A percentile compares a stretch with the other conserved stretches of the same genome.
These are phyloP conservation scores for Colletotrichum cereale DNA, from an alignment of 2,329 filamentous ascomycete species.

Conservation along the genomic window DNA sequence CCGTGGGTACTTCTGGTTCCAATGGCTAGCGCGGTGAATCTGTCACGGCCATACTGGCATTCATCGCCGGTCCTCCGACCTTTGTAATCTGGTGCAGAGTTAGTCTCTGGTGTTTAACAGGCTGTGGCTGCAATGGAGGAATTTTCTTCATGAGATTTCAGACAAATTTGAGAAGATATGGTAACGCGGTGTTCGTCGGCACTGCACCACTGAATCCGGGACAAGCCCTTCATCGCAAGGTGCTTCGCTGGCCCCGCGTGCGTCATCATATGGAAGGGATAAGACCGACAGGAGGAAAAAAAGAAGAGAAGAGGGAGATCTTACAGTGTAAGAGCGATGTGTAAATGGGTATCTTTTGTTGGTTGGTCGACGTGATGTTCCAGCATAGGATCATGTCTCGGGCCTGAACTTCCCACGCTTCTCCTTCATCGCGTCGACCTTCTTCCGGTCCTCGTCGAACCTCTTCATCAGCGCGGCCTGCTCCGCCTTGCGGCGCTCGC, in stretches of 20 bases:
- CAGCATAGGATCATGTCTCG: slow-evolving; percentile 53
- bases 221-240: slow-evolving; percentile 40
- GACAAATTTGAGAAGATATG: slow-evolving; percentile 75
- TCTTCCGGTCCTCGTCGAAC: slow-evolving; percentile 82
- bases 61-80: background rate
- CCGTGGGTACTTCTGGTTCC: background rate
- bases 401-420: slow-evolving; percentile 73
- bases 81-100: background rate
- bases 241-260: slow-evolving; percentile 65
- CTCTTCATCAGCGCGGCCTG: slow-evolving; percentile 75
- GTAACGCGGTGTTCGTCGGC: slow-evolving; percentile 74
- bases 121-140: background rate
- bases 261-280: slow-evolving; percentile 59
- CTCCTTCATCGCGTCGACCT: slow-evolving; percentile 78
- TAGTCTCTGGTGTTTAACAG: background rate
- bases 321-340: slow-evolving; percentile 36
- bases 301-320: slow-evolving; percentile 34
- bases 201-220: slow-evolving; percentile 51
- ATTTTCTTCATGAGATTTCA: slow-evolving; percentile 54
- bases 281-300: slow-evolving; percentile 1
- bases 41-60: background rate
- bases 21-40: background rate
- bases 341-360: slow-evolving; percentile 27
- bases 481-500: slow-evolving; percentile 82
- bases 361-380: slow-evolving; percentile 9